Conservation (phyloP, 2,329 filamentous ascomycete species). For the Furcasterigmium sp. region DNA sequence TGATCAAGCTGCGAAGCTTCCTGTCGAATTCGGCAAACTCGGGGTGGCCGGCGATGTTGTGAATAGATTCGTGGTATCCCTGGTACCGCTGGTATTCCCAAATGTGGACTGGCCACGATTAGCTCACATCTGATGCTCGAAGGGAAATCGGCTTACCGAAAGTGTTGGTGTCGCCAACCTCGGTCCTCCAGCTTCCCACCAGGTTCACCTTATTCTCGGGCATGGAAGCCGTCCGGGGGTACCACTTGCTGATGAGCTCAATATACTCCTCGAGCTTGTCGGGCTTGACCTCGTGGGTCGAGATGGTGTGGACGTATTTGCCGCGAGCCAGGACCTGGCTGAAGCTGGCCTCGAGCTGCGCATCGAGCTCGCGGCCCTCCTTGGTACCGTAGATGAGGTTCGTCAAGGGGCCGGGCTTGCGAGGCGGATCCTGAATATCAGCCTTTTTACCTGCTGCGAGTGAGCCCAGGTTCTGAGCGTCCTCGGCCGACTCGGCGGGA, state of each 20-base stretch:
- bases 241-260: conserved; percentile 83
- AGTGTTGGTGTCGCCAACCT: conserved; percentile 94
- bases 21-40: conserved; percentile 79
- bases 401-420: conserved; percentile 68
- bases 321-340: conserved; percentile 90
- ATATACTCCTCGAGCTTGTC: conserved; percentile 95
- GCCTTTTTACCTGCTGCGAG: conserved; percentile 53
- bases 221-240: conserved; percentile 78
- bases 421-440: conserved; percentile 54
- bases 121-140: neutral
- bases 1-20: conserved; percentile 82
- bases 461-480: conserved; percentile 52
- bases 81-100: conserved; percentile 99
- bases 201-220: conserved; percentile 92
- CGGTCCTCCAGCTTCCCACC: conserved; percentile 96
- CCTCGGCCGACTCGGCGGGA: conserved; percentile 27
- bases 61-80: conserved; percentile 87
- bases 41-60: conserved; percentile 77
- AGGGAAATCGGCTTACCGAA: conserved; percentile 62
- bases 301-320: conserved; percentile 98
- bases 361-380: conserved; percentile 88
- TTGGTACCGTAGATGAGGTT: conserved; percentile 96
- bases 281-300: conserved; percentile 92
- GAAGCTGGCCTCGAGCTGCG: conserved; percentile 93
- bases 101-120: conserved; percentile 72